phyloP scores from a whole-genome alignment of 139 green algal species.

The Tetraselmis chui region DNA sequence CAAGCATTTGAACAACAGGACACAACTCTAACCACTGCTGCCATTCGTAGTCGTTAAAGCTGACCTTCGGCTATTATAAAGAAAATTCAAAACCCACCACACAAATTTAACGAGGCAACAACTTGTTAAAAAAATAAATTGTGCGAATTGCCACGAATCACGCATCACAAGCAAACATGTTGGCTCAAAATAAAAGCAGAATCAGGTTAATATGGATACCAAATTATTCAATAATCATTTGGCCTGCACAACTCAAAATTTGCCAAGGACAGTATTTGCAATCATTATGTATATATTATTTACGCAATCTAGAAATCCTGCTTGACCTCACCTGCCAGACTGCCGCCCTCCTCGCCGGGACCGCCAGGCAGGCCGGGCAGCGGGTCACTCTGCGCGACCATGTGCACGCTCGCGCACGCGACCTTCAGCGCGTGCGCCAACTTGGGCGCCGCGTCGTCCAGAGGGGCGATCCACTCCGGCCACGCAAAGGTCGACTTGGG shows the following conservation, averaged over 20 bases:
- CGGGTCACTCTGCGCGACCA: background rate
- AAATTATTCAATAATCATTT: no score
- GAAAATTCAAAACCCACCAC: background rate
- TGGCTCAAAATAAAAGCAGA: no score
- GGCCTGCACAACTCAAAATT: no score
- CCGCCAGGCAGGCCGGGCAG: background rate
- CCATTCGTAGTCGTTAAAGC: constrained; percentile 6
- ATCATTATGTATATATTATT: no score
- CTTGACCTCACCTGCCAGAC: no score
- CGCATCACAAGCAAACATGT: no score
- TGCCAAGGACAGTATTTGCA: no score
- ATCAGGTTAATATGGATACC: no score
- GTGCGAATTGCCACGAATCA: no score
- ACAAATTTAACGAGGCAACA: no score
- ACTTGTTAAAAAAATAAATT: no score
- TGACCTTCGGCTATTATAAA: background rate
- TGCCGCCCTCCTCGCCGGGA: background rate
- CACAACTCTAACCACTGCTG: background rate
- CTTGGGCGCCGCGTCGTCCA: background rate
- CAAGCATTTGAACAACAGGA: background rate
- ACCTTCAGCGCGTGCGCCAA: background rate
- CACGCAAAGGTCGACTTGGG: background rate
- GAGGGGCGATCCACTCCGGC: background rate
- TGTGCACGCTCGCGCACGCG: background rate
- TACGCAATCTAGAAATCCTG: no score